phyloP scores from a whole-genome alignment of 768 basidiomycete genomes.

The Chalciporus pseudorubinellus region DNA sequence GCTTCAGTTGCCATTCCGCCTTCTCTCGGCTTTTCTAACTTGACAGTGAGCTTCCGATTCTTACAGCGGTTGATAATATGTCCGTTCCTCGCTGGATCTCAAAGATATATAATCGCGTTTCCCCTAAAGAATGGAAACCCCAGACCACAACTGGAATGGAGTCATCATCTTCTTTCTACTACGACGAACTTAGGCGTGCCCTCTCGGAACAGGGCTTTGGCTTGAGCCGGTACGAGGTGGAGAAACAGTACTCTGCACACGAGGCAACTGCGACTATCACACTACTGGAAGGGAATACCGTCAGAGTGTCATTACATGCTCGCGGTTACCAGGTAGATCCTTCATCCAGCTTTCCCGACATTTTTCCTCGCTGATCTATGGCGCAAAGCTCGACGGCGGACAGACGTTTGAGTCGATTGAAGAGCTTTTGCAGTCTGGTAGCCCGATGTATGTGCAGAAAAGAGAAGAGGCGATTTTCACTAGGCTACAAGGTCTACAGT shows the following conservation, averaged over 20 bases:
- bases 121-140: slow-evolving; percentile 19
- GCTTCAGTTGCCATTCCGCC: slow-evolving; percentile 13
- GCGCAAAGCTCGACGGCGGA: slow-evolving; percentile 25
- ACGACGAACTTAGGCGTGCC: slow-evolving; percentile 51
- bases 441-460: slow-evolving; percentile 50
- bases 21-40: slow-evolving; percentile 8
- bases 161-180: slow-evolving; percentile 27
- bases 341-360: neutral
- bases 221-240: slow-evolving; percentile 45
- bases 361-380: slow-evolving; percentile 11
- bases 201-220: slow-evolving; percentile 60
- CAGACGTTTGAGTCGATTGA: slow-evolving; percentile 58
- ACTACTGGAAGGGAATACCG: slow-evolving; percentile 51
- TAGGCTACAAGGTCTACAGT: slow-evolving; percentile 46
- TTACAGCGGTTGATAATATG: slow-evolving; percentile 20
- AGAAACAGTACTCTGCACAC: slow-evolving; percentile 35
- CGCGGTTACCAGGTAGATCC: slow-evolving; percentile 55
- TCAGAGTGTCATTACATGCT: slow-evolving; percentile 47
- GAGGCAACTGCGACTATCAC: slow-evolving; percentile 54
- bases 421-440: slow-evolving; percentile 50
- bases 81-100: slow-evolving; percentile 25
- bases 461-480: slow-evolving; percentile 46
- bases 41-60: slow-evolving; percentile 12
- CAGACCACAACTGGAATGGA: slow-evolving; percentile 14
- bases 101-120: slow-evolving; percentile 28